phyloP scores from a whole-genome alignment of 495 filamentous ascomycete genomes.

The Daldinia vernicosa region DNA sequence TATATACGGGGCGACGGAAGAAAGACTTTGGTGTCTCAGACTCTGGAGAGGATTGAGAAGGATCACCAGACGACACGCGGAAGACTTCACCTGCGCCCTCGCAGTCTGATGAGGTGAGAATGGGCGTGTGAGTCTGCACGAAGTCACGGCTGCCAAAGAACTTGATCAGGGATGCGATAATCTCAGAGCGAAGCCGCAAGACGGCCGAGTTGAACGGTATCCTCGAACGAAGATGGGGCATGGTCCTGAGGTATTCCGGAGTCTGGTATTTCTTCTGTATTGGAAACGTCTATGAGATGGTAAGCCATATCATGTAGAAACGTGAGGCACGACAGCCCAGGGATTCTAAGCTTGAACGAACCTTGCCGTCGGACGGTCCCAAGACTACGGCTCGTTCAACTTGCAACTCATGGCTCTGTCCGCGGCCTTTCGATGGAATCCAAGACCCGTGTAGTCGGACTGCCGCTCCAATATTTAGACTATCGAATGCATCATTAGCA shows the following conservation, averaged over 20 bases:
- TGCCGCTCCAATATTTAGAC: conserved; percentile 80
- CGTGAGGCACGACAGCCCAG: conserved; percentile 20
- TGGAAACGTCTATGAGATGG: conserved; percentile 73
- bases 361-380: conserved; percentile 80
- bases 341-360: conserved; percentile 53
- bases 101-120: conserved; percentile 97
- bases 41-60: conserved; percentile 33
- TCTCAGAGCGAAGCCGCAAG: conserved; percentile 83
- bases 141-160: conserved; percentile 77
- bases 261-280: conserved; percentile 95
- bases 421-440: conserved; percentile 74
- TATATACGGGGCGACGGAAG: conserved; percentile 90
- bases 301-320: conserved; percentile 36
- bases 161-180: conserved; percentile 72
- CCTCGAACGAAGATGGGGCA: conserved; percentile 89
- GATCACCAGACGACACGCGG: conserved; percentile 61
- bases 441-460: conserved; percentile 82
- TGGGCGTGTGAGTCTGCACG: conserved; percentile 87
- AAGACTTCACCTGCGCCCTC: conserved; percentile 99
- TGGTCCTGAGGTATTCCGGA: conserved; percentile 83
- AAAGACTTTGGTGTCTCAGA: conserved; percentile 58
- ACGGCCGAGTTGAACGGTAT: conserved; percentile 82
- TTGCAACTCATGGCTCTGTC: conserved; percentile 83
- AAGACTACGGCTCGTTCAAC: conserved; percentile 72
- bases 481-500: conserved; percentile 51